phyloP scores from a whole-genome alignment of 139 green algal species.

The Pseudopediastrum boryanum region DNA sequence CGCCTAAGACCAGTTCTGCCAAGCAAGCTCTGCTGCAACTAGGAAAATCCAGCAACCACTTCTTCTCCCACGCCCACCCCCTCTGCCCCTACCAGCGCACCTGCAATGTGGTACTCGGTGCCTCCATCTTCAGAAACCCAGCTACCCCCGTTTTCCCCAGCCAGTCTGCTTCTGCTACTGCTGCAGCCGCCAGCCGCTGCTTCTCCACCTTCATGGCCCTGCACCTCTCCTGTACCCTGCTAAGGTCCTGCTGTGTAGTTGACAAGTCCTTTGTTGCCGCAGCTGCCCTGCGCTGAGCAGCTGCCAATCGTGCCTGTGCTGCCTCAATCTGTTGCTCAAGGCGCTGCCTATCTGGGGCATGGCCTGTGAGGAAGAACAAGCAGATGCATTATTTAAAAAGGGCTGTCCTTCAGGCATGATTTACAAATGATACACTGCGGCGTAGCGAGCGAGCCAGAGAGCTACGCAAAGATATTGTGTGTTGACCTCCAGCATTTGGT shows the following conservation, averaged over 20 bases:
- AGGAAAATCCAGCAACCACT: background rate
- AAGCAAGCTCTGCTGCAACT: background rate
- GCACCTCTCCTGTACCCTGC: background rate
- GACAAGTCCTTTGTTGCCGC: constrained; percentile 15
- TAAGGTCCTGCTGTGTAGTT: constrained; percentile 19
- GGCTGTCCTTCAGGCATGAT: background rate
- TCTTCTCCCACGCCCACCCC: background rate
- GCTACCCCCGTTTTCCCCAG: constrained; percentile 1
- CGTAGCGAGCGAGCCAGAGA: background rate
- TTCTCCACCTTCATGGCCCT: constrained; percentile 27
- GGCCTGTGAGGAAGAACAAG: background rate
- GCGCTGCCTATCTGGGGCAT: background rate
- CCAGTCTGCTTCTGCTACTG: constrained; percentile 33
- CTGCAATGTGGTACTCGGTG: background rate
- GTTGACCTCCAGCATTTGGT: background rate
- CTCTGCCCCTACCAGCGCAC: background rate
- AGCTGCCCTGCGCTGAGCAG: constrained; percentile 4
- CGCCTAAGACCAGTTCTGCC: background rate
- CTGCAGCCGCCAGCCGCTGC: constrained; percentile 29
- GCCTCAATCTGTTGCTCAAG: constrained; percentile 27
- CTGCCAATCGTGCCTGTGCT: constrained; percentile 15
- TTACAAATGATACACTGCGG: background rate
- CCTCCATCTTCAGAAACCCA: constrained; percentile 6
- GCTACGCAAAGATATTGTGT: background rate
- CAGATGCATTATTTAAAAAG: background rate